These are phyloP conservation scores for Aphanoascus verrucosus DNA, from an alignment of 2,329 filamentous ascomycete genomes.

Conservation along the genomic window DNA sequence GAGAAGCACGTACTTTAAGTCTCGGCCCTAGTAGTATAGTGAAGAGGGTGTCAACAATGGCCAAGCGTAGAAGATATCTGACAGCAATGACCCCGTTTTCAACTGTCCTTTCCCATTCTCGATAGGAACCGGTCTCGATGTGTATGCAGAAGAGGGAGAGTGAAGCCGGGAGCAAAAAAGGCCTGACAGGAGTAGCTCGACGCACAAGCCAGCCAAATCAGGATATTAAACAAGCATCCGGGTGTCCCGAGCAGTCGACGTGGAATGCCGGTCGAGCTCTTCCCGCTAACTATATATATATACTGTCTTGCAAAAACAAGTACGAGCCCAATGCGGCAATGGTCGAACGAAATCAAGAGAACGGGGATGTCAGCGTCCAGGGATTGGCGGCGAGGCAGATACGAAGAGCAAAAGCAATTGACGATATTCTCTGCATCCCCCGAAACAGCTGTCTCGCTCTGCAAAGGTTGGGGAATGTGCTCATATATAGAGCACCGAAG, in stretches of 20 bases:
- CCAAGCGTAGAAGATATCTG: neutral
- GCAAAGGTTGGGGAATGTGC: neutral
- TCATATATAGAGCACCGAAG: constrained; percentile 10
- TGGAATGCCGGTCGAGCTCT: neutral
- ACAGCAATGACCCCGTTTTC: neutral
- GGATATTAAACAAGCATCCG: constrained; percentile 7
- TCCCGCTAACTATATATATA: neutral
- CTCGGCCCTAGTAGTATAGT: too few relatives aligned
- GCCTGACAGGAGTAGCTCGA: neutral
- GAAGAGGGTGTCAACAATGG: too few relatives aligned
- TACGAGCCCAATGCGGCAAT: neutral
- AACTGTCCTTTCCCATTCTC: neutral
- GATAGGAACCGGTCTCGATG: neutral
- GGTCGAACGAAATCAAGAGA: neutral
- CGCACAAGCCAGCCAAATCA: neutral
- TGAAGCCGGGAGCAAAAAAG: neutral
- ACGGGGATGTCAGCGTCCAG: neutral
- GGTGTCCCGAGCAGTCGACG: neutral
- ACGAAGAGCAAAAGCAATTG: neutral
- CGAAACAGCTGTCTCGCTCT: neutral
- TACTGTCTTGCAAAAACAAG: neutral
- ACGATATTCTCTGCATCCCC: neutral
- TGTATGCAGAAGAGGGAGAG: neutral
- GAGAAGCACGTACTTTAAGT: neutral
- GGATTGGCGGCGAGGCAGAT: neutral